Evolutionary conservation across 2,329 filamentous ascomycete species (phyloP), one percentile per base, ranked within the genome.

Genomic region (Ambrosiella xylebori): DNA sequence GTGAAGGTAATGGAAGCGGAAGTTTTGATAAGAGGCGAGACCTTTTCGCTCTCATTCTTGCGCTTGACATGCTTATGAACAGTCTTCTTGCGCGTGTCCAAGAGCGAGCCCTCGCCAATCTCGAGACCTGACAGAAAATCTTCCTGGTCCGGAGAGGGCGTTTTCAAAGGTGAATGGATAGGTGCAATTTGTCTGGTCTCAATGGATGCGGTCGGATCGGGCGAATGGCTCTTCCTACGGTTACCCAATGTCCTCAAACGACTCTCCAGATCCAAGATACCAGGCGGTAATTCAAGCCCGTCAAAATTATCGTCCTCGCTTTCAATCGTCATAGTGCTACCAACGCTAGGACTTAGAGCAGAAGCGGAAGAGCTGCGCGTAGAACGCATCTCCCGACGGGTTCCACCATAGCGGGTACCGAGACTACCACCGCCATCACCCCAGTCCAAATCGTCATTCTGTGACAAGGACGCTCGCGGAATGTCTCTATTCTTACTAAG

Each of bases 241-340:
- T 82, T 83, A 64, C 85, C 83, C 47, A 97, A 73, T 12, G 55
- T 47, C n/a, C 49, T 57, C 15, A 60, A 52, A 56, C 88, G 82
- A 63, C 88, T 84, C 45, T 80, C 79, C 65, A 97, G 86, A 69
- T 95, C 84, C 56, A 98, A 75, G 17, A 88, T 88, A 0, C 89
- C 90, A 57, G 79, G 77, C 0, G 93, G 93, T 15, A 97, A 75
- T 17, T 95, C 75, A 12, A 98, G 76, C n/a, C 91, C 91, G 61
- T 93, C 87, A 61, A 97, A 79, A 6, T 86, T 85, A 68, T 97
- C 91, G 64, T 95, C 90, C 66, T 96, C 91, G 66, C 90, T 97
- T 72, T 96, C 93, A 8, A 81, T 79, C 1, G 89, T 95, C 64
- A 95, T 82, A 62, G 87, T 93, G 69, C 91, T 97, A 17, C 89